Base-by-base conservation (phyloP, 208 protist genomes). In the Balamuthia mandrillaris region DNA sequence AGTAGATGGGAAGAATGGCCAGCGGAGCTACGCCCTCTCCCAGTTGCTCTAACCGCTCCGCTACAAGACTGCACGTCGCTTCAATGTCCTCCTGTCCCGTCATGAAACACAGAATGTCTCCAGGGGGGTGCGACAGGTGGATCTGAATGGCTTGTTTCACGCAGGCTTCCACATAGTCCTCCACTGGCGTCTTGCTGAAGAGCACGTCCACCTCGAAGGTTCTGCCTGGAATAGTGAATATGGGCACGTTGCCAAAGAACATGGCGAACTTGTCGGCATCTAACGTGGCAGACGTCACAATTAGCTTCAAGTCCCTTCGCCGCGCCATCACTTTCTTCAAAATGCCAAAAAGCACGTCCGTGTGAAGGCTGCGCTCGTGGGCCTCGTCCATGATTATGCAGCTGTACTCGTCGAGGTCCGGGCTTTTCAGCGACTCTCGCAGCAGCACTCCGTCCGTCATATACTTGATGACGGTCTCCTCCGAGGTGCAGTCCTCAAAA, bases 61-160 rank as follows among this genome's bases (percentile, higher is more conserved):
- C 52, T 3, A 92, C 47, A 3, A 86, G 61, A 0, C 39, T 56
- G 29, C 96, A 97, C 9, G 92, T 95, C 0, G 86, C 85, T 60
- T 97, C 94, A 58, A 99, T 99, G 72, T 99, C 98, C 70, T 99
- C 98, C 92, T 99, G 97, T 31, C 99, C 99, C 6, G 99, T 99
- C 93, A 99, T 96, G 90, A 99, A 99, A 10, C 99, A 94, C 37
- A 99, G 95, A 58, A 99, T 99, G 91, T 99, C 98, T 47, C 99
- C 99, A 1, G 92, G 92, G 1, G 94, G 88, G 91, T 94, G 94
- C 4, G 87, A 86, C 2, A 96, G 47, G 88, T 99, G 97, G 37
- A 98, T 90, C 0, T 88, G 86, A 3, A 98, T 87, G 27, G 94
- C 96, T 72, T 97, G 96, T 79, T 98, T 96, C 1, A 98, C 96